Base-by-base conservation (phyloP, 2,329 filamentous ascomycete genomes). In the Alternaria sp. region DNA sequence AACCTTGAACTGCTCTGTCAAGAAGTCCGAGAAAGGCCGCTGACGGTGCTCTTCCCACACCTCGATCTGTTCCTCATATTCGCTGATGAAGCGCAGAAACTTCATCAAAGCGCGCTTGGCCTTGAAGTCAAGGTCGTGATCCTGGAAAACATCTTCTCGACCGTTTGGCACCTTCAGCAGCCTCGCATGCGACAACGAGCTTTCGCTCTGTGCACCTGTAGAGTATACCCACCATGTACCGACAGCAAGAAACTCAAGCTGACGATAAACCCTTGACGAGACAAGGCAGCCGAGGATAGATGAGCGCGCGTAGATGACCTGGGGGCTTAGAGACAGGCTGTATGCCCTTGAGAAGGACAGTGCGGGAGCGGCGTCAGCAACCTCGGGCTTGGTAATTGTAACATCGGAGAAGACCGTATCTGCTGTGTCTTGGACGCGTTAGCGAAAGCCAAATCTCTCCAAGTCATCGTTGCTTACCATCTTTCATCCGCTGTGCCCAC, bases 221-320 rank as follows among this genome's bases (percentile, higher is more conserved):
- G 85, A 82, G 74, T 89, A 90, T 57, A 97, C 88, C 86, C 91
- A 97, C 87, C 94, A 98, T 58, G 92, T 94, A 27, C 94, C 94
- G 27, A 98, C 92, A 28, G 94, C 93, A 63, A 95, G 87, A 70
- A 98, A 98, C 75, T 98, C 94, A 48, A 99, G 86, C 80, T 97
- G 94, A 22, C 90, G 88, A 74, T 94, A 94, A 12, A 93, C 91
- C 69, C 90, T 91, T 7, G 94, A 97, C 2, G 93, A 93, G n/a
- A 98, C 92, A 16, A 98, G 87, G 71, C 89, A 86, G 9, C 89
- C 87, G 5, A 98, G 83, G 34, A 98, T 85, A 66, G 87, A 85
- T 3, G 94, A 97, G 55, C 90, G 90, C 10, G 92, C 87, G 79
- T 97, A 95, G 54, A 98, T 89, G 64, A 97, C 83, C 72, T 96